phyloP scores from a whole-genome alignment of 1,284 basidiomycete genomes.

The Golubevia pallescens region DNA sequence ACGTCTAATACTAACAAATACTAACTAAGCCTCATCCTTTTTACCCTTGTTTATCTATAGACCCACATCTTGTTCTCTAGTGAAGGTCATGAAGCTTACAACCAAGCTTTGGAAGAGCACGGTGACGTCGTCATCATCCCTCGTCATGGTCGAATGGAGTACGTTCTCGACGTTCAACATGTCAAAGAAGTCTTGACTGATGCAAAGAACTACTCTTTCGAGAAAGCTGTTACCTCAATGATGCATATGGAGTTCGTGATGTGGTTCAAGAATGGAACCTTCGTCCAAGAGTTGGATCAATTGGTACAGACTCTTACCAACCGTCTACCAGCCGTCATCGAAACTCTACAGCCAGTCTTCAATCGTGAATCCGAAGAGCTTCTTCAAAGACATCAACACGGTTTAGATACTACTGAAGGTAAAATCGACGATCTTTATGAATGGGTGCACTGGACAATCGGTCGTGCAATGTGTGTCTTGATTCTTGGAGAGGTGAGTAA shows the following conservation, averaged over 20 bases:
- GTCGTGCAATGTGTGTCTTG: conserved; percentile 13
- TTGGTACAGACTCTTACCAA: conserved; percentile 14
- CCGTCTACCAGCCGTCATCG: conserved; percentile 11
- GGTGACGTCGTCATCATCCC: conserved; percentile 15
- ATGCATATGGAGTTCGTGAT: conserved; percentile 19
- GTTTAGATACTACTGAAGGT: neutral
- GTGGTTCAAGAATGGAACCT: conserved; percentile 16
- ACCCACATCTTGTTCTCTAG: conserved; percentile 12
- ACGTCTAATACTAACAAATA: too few species aligned
- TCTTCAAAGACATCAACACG: conserved; percentile 7
- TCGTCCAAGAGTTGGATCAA: conserved; percentile 14
- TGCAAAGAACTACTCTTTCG: conserved; percentile 12
- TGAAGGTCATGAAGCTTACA: conserved; percentile 11
- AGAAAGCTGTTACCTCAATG: conserved; percentile 15
- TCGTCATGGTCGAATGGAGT: conserved; percentile 14
- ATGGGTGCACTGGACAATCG: conserved; percentile 14
- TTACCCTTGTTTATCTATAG: neutral
- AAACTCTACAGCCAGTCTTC: conserved; percentile 14
- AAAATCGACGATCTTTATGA: conserved; percentile 11
- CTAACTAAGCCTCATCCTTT: neutral
- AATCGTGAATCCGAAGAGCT: conserved; percentile 7
- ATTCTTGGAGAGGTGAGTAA: conserved; percentile 11
- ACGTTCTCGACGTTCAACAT: conserved; percentile 12
- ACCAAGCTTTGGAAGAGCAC: conserved; percentile 10
- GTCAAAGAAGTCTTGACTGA: conserved; percentile 16